Base-by-base conservation (phyloP, 2,329 filamentous ascomycete species). In the Alternaria hordeiaustralica region DNA sequence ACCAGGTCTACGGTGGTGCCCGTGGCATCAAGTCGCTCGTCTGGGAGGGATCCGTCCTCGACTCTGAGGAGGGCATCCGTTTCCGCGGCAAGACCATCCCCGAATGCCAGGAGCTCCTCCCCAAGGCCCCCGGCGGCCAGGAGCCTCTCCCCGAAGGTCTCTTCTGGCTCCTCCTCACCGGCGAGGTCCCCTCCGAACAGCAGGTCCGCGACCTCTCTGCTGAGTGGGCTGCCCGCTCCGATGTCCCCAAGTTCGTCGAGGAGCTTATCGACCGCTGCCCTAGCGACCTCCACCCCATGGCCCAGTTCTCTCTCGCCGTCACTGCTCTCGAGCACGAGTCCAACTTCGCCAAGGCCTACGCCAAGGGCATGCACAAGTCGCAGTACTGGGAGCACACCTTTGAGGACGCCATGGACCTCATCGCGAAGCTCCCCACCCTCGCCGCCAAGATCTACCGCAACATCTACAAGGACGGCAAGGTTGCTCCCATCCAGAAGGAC, bases 231-330 rank as follows among this genome's bases (percentile, higher is more conserved):
- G 96, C 96, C 81, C 94, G 96, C 79, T 94, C 96, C 84, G 93
- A 96, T 79, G 86, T 99, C 74, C 96, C 96, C 86, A 97, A 97
- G 87, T 98, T 97, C 85, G 89, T 99, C 80, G 94, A 97, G 88
- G 96, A 99, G 87, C 92, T 99, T 82, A 97, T 99, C 85, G 96
- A 99, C 90, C 94, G 96, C 87, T 98, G 95, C 92, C 96, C 96
- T 77, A 96, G 88, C 86, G 94, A 97, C 84, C 93, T 99, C 75
- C 96, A 99, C 90, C 96, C 96, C 83, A 99, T 99, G 96, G 95
- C 96, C 69, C 96, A 99, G 87, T 96, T 99, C 89, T 98, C 96
- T 64, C 87, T 99, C 78, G 96, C 96, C 79, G 94, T 99, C 78
- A 97, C 92, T 75, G 96, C 96, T 80, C 94, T 99, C 80, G 96